Base-by-base conservation (phyloP, 805 yeast species). In the Monosporozyma solicola region DNA sequence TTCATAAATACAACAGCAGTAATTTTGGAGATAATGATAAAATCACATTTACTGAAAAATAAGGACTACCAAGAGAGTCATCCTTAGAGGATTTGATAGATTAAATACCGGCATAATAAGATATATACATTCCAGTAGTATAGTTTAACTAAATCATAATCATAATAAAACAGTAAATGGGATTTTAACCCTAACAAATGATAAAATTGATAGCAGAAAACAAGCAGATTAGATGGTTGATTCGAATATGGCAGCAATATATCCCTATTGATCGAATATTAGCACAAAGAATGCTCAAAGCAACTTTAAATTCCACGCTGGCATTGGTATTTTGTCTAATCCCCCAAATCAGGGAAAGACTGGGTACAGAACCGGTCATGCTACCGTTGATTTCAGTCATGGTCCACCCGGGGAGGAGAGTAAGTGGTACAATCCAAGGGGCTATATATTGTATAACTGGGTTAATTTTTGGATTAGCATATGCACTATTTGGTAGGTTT, bases 361-460 rank as follows among this genome's bases (percentile, higher is more conserved):
- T 77, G 16, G 80, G 80, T 4, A 59, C 59, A 5, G 72, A 74
- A 39, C 73, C 77, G 1, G 74, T 75, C 10, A 71, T 77, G 72
- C 59, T 76, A 10, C 76, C 78, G 0, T 56, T 77, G 43, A 69
- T 74, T 5, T 71, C 79, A 1, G 79, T 76, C 15, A 74, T 74
- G 60, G 74, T 74, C 5, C 79, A 76, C 56, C 80, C 80, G 2
- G 80, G 80, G 0, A 69, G 79, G 55, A 67, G 81, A 50, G 66
- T 75, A 2, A 77, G 80, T 24, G 72, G 76, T 5, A 75, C 77
- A 59, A 66, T 77, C 27, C 78, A 77, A 55, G 72, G 73, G 24
- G 67, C 68, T 7, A 59, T 73, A 3, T 65, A 73, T 47, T 74
- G 77, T 58, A 55, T 67, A 2, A 64, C 74, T 2, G 81, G 80